Percentiles rank a stretch among this genome's conserved stretches.
Evolutionary conservation across 768 basidiomycete genomes (phyloP).

Genomic region (Kwoniella dejecticola): DNA sequence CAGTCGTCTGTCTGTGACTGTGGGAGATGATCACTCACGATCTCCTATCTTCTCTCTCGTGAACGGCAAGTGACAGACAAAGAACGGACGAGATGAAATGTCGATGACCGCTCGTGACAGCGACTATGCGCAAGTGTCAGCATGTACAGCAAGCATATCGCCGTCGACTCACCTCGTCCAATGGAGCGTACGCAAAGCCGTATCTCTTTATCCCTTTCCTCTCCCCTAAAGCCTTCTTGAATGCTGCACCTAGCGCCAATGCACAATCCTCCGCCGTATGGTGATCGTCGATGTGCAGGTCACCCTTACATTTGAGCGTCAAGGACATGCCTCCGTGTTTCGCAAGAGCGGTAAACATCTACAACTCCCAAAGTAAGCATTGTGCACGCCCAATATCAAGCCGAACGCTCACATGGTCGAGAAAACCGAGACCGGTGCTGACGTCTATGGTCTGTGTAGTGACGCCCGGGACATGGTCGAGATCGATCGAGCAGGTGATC

Average conservation of each 20-base stretch:
- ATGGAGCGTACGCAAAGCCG: slow-evolving; percentile 92
- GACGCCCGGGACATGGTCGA: slow-evolving; percentile 73
- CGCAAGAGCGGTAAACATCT: slow-evolving; percentile 98
- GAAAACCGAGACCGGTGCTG: slow-evolving; percentile 94
- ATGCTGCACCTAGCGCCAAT: slow-evolving; percentile 64
- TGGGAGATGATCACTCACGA: slow-evolving; percentile 63
- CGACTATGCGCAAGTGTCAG: slow-evolving; percentile 62
- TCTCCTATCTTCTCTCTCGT: slow-evolving; percentile 60
- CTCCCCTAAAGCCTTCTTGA: slow-evolving; percentile 93
- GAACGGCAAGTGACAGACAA: slow-evolving; percentile 75
- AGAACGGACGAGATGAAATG: slow-evolving; percentile 96
- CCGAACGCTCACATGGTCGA: slow-evolving; percentile 77
- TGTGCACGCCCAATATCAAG: not conserved
- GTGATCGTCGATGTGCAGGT: slow-evolving; percentile 97
- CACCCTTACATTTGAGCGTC: slow-evolving; percentile 86
- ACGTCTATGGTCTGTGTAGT: slow-evolving; percentile 75
- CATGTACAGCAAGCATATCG: not conserved
- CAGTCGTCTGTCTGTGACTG: slow-evolving; percentile 87
- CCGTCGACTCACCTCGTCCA: slow-evolving; percentile 75
- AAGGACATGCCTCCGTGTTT: slow-evolving; percentile 96
- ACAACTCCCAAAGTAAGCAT: not conserved
- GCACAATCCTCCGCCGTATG: slow-evolving; percentile 91
- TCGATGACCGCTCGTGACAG: slow-evolving; percentile 95
- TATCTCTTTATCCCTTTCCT: slow-evolving; percentile 91
- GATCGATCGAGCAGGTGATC: slow-evolving; percentile 76